Conservation (phyloP, 768 basidiomycete genomes). For the Calocybe indica region DNA sequence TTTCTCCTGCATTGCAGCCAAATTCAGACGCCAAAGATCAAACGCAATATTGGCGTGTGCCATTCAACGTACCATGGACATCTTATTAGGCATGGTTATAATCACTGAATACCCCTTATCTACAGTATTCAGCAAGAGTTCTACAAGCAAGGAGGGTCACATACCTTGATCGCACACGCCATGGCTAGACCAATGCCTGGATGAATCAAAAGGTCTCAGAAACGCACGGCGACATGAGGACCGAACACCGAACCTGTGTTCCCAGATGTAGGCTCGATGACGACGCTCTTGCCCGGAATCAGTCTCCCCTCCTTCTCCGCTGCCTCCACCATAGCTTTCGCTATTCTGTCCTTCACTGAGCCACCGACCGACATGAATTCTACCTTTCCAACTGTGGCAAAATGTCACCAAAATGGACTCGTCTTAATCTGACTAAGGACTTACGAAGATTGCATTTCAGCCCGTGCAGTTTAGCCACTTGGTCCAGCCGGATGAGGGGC, state of each 20-base stretch:
- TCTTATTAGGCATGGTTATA: constrained; percentile 91
- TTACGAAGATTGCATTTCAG: constrained; percentile 86
- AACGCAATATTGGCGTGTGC: background rate
- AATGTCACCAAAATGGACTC: background rate
- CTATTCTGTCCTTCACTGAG: constrained; percentile 94
- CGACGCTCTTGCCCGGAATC: constrained; percentile 80
- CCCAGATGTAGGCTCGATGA: constrained; percentile 94
- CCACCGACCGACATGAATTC: constrained; percentile 92
- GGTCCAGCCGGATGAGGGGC: constrained; percentile 82
- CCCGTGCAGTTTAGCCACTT: constrained; percentile 65
- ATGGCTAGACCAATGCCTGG: constrained; percentile 90
- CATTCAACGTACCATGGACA: constrained; percentile 60
- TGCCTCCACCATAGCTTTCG: constrained; percentile 93
- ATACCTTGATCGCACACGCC: constrained; percentile 90
- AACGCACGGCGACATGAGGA: constrained; percentile 1
- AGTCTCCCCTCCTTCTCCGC: constrained; percentile 87
- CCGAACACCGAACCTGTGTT: constrained; percentile 67
- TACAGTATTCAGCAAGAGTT: constrained; percentile 65
- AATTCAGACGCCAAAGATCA: constrained; percentile 1
- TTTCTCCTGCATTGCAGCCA: constrained; percentile 58
- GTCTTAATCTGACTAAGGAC: constrained; percentile 21
- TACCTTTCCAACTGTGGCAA: constrained; percentile 71
- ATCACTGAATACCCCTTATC: constrained; percentile 90
- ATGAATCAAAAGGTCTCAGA: background rate
- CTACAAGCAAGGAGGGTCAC: background rate